Base-by-base conservation (phyloP, 208 protist genomes). In the Leptomonas pyrrhocoris region DNA sequence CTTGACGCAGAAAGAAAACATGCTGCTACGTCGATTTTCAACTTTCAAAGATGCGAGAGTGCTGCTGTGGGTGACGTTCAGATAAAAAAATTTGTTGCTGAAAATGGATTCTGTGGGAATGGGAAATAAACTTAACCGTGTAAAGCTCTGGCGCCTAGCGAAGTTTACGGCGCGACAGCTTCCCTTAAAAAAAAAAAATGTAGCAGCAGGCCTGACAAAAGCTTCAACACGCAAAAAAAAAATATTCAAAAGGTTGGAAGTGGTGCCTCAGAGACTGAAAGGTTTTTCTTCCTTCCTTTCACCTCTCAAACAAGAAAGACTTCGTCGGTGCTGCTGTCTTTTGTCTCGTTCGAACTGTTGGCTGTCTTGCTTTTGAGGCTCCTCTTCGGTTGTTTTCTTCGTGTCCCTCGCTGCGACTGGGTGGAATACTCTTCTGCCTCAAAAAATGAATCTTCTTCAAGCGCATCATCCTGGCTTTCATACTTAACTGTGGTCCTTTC, bases 241-340 rank as follows among this genome's bases (percentile, higher is more conserved):
- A 19, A 19, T 12, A 48, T 48, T 21, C 18, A 12, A 48, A 12
- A 48, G 43, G 2, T 3, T 12, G 16, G 43, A 48, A 48, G 16
- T n/a, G 3, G 43, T n/a, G 43, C 43, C 38, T 13, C 38, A 42
- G n/a, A n/a, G n/a, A n/a, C n/a, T n/a, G n/a, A n/a, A n/a, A n/a
- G n/a, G n/a, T n/a, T 42, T 13, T 42, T 15, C 38, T 15, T 42
- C 38, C n/a, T n/a, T 48, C 43, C 43, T 6, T 48, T 48, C 18
- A 48, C 16, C 11, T 48, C 43, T 48, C 43, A 48, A 48, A 48
- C 61, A 31, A 67, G 61, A 48, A 67, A 67, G 42, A 67, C 36
- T 18, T 67, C 49, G 1, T 67, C 48, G 19, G 21, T 36, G 2
- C 5, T 5, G 48, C 9, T 21, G 8, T 30, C 28, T n/a, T 13